Conservation (phyloP, 1,284 basidiomycete species). For the Pholiota adiposa region DNA sequence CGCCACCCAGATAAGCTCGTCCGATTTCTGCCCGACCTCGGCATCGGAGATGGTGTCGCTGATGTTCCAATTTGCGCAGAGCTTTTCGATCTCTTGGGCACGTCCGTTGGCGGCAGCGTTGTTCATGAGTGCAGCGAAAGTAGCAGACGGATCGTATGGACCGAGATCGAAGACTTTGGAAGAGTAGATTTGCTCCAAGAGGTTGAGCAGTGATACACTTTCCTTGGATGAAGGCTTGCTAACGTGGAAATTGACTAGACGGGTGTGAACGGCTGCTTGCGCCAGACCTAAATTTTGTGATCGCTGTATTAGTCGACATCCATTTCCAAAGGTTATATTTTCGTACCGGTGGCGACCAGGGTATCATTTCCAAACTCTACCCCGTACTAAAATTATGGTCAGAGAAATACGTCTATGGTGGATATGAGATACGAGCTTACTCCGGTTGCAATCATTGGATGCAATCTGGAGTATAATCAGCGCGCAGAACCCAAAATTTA, state of each 20-base stretch:
- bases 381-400: constrained; percentile 14
- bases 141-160: constrained; percentile 53
- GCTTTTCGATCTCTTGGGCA: constrained; percentile 47
- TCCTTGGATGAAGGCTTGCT: constrained; percentile 22
- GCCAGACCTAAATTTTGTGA: constrained; percentile 35
- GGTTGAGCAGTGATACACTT: constrained; percentile 47
- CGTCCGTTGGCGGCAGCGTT: constrained; percentile 44
- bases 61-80: constrained; percentile 54
- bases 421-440: constrained; percentile 39
- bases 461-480: constrained; percentile 39
- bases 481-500: background rate
- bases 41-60: constrained; percentile 39
- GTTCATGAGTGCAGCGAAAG: constrained; percentile 39
- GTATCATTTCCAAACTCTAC: constrained; percentile 22
- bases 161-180: constrained; percentile 51
- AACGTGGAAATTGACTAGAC: constrained; percentile 15
- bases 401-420: background rate
- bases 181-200: constrained; percentile 59
- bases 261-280: constrained; percentile 51
- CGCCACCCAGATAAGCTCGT: constrained; percentile 57
- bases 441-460: constrained; percentile 70
- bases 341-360: constrained; percentile 19
- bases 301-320: too few species aligned
- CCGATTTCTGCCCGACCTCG: constrained; percentile 47
- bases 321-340: background rate